Percentiles rank a stretch among this genome's conserved stretches.
Conservation (phyloP, 352 stramenopile genomes). For the Pythium sukuiense region DNA sequence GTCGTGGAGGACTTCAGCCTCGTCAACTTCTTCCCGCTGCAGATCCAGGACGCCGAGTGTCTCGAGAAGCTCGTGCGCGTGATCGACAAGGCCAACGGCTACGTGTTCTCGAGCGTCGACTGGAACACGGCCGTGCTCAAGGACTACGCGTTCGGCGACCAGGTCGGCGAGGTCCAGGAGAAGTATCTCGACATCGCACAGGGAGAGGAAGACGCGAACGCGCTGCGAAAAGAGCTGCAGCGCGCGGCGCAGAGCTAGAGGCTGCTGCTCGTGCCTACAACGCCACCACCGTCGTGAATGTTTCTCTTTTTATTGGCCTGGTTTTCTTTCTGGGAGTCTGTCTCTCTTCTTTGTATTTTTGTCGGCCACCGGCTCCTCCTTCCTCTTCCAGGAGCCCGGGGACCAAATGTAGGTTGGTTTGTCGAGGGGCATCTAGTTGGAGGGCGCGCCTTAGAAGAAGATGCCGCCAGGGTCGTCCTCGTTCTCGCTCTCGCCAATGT, state of each 20-base stretch:
- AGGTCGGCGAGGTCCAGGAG: slow-evolving; percentile 63
- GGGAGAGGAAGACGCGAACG: slow-evolving; percentile 30
- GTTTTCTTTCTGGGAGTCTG: not conserved
- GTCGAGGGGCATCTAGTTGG: slow-evolving; percentile 18
- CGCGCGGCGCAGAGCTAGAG: slow-evolving; percentile 25
- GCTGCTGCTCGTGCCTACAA: not conserved
- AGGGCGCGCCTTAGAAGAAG: slow-evolving; percentile 65
- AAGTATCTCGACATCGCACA: slow-evolving; percentile 55
- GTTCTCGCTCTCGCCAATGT: slow-evolving; percentile 82
- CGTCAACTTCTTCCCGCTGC: slow-evolving; percentile 77
- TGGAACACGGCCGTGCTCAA: slow-evolving; percentile 79
- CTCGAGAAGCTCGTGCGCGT: slow-evolving; percentile 65
- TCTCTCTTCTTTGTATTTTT: not conserved
- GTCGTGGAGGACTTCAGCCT: slow-evolving; percentile 89
- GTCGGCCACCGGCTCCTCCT: not conserved
- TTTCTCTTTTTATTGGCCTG: slow-evolving; percentile 12
- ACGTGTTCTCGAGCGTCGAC: slow-evolving; percentile 76
- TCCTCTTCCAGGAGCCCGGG: not conserved
- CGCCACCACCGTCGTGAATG: not conserved
- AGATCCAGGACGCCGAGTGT: slow-evolving; percentile 75
- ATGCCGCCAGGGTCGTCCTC: slow-evolving; percentile 81
- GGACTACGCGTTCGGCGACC: slow-evolving; percentile 68
- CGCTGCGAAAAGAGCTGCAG: slow-evolving; percentile 38
- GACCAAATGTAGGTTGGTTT: not conserved
- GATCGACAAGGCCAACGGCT: slow-evolving; percentile 86